Conservation (phyloP, 2,329 filamentous ascomycete genomes). For the Stachybotrys elegans region DNA sequence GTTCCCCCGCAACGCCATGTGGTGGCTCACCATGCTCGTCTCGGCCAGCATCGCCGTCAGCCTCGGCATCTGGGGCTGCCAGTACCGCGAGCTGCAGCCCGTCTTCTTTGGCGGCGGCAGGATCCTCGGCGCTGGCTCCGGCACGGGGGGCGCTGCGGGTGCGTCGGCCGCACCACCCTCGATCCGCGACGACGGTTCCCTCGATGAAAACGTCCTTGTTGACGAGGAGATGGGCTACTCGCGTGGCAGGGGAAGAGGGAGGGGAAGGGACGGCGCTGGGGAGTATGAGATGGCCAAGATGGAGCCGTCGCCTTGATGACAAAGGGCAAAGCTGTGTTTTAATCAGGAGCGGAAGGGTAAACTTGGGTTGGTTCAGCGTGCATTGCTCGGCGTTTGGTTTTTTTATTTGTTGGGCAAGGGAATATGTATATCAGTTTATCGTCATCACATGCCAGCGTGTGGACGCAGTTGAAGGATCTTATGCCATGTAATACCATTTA, state of each 20-base stretch:
- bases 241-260: constrained; percentile 44
- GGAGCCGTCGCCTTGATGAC: constrained; percentile 21
- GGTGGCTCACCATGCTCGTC: constrained; percentile 65
- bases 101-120: constrained; percentile 73
- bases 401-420: too few species aligned
- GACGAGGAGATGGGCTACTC: constrained; percentile 47
- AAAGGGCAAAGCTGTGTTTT: too few species aligned
- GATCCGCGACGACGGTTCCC: constrained; percentile 6
- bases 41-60: constrained; percentile 44
- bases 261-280: constrained; percentile 48
- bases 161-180: background rate
- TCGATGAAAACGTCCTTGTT: constrained; percentile 14
- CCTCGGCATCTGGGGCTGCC: constrained; percentile 85
- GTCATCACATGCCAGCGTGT: too few species aligned
- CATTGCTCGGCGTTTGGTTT: constrained; percentile 28
- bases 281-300: constrained; percentile 64
- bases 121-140: constrained; percentile 24
- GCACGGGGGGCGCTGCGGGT: background rate
- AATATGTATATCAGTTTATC: too few species aligned
- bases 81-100: constrained; percentile 81
- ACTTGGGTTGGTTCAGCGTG: constrained; percentile 21
- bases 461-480: too few species aligned
- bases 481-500: too few species aligned
- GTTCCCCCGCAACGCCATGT: constrained; percentile 73
- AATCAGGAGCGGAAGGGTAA: too few species aligned